Base-by-base conservation (phyloP, 768 basidiomycete genomes). In the Cyathus striatus region DNA sequence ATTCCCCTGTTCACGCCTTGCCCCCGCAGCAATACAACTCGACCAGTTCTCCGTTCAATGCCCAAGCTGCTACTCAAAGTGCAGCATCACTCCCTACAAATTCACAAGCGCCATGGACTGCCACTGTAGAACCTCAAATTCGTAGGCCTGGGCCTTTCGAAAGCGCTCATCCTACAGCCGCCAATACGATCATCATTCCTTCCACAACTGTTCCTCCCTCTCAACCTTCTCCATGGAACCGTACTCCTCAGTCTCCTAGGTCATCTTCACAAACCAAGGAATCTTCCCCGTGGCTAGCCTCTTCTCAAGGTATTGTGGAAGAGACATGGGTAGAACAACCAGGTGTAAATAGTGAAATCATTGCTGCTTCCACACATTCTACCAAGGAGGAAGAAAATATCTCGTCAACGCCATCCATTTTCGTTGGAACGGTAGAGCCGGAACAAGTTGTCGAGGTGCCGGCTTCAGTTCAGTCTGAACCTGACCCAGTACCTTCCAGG, bases 211-310 rank as follows among this genome's bases (percentile, higher is more conserved):
- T 54, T 10, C 43, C 52, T 24, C 44, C 53, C 7, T 27, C 57
- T 6, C 64, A 64, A 37, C 44, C 51, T 20, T 59, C 65, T 2
- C 68, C 68, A 26, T 70, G 76, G 77, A 61, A 52, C 34, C 58
- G 56, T 35, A 27, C 60, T 23, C 49, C 42, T 17, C 60, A 60
- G 40, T 41, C 52, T 18, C 51, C 60, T 7, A 51, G 52, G 26
- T 47, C 64, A 40, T 43, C 40, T 35, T 50, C 64, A 12, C 56
- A 61, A 27, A 37, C 55, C 16, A 55, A 59, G 23, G 73, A 81
- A 13, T 65, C 73, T 38, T 77, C 81, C 1, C 72, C 79, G 3
- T 84, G 83, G 83, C 56, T 69, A 37, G 58, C 64, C 39, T 65
- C 76, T 9, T 73, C 75, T 4, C 66, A 79, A 42, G 67, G 67